Evolutionary conservation across 176 grass and related monocot genomes (phyloP).

Genomic region (Carex pumila): DNA sequence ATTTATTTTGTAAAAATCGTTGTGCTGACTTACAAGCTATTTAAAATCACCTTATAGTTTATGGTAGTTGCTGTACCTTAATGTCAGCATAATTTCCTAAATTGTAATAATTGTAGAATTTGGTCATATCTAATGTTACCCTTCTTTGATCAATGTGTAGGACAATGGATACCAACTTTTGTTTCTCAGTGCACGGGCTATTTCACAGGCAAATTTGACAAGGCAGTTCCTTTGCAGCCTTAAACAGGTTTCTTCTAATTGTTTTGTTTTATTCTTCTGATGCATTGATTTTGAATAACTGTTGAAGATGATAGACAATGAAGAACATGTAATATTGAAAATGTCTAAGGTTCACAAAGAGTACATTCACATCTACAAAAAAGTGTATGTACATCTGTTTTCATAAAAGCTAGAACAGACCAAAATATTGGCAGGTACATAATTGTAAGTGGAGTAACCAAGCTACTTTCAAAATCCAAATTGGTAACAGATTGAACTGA

Average conservation of each 20-base stretch:
- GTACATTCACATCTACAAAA: constrained; percentile 2
- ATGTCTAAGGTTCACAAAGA: background rate
- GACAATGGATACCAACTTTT: constrained; percentile 97
- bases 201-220: constrained; percentile 94
- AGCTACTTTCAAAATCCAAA: background rate
- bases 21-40: background rate
- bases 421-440: background rate
- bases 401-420: background rate
- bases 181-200: constrained; percentile 85
- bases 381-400: background rate
- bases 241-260: constrained; percentile 51
- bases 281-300: background rate
- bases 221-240: constrained; percentile 87
- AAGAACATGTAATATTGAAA: background rate
- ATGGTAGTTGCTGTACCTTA: background rate
- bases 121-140: background rate
- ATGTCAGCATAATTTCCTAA: constrained; percentile 3
- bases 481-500: background rate
- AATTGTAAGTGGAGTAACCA: background rate
- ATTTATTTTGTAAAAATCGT: background rate
- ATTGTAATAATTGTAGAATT: background rate
- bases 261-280: background rate
- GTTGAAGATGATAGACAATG: background rate
- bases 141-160: constrained; percentile 25
- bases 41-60: background rate